phyloP scores from a whole-genome alignment of 106 monocot genomes.

The Acorus gramineus region DNA sequence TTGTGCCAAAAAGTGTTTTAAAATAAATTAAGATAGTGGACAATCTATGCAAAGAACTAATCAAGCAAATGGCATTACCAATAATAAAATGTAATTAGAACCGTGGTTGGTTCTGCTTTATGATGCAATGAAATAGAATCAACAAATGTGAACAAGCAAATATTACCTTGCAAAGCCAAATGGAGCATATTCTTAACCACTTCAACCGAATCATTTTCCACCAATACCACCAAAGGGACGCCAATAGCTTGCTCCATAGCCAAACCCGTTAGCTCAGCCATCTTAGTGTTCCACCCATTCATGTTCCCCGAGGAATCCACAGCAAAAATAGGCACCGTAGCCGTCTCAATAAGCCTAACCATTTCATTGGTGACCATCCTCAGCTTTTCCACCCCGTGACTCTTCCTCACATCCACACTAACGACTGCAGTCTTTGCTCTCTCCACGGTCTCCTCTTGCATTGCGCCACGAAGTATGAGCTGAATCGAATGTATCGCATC shows the following conservation, averaged over 20 bases:
- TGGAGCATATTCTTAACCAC: constrained; percentile 39
- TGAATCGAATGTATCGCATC: constrained; percentile 91
- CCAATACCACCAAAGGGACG: constrained; percentile 42
- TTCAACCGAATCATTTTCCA: constrained; percentile 54
- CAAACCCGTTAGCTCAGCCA: constrained; percentile 74
- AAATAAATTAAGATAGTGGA: too few relatives aligned
- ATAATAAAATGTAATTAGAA: not conserved
- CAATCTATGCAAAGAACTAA: too few relatives aligned
- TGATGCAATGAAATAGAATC: not conserved
- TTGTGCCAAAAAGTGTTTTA: too few relatives aligned
- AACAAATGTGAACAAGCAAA: constrained; percentile 1
- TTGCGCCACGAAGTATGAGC: constrained; percentile 64
- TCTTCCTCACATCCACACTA: constrained; percentile 40
- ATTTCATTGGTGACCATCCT: constrained; percentile 74
- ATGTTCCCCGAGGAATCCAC: constrained; percentile 63
- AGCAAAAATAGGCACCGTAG: constrained; percentile 73
- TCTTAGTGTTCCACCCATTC: constrained; percentile 87
- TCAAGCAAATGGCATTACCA: not conserved
- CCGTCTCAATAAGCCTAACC: constrained; percentile 91
- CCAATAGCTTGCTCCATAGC: constrained; percentile 64
- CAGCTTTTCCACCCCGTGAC: constrained; percentile 51
- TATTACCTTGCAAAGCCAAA: constrained; percentile 67
- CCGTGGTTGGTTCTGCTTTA: not conserved
- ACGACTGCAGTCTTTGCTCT: constrained; percentile 19
- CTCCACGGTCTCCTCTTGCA: constrained; percentile 24